Percentiles rank a stretch among this genome's conserved stretches.
Evolutionary conservation across 345 rosid genomes (phyloP).

Genomic region (Garcia nutans): DNA sequence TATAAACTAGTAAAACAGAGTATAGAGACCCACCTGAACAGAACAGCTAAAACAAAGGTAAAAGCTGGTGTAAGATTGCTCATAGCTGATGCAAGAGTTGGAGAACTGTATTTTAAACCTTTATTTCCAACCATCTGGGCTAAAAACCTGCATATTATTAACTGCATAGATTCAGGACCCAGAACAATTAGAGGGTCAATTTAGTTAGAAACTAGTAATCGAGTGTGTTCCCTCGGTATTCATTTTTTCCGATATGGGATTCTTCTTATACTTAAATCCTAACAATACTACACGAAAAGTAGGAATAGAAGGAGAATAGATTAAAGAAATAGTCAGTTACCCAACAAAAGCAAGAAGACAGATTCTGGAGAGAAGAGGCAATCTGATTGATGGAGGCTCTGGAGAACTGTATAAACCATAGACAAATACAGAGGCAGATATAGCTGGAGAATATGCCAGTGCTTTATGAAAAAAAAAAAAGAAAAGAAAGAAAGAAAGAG

Average conservation of each 20-base stretch:
- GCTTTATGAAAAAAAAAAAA: background rate
- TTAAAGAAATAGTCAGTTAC: background rate
- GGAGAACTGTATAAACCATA: too few species aligned
- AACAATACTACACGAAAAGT: too few species aligned
- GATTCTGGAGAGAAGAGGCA: background rate
- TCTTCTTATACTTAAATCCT: too few species aligned
- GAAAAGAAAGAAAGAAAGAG: background rate
- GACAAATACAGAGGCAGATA: too few species aligned
- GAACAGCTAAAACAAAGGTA: constrained; percentile 26
- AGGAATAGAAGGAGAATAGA: too few species aligned
- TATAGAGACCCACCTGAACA: constrained; percentile 12
- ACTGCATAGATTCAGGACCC: background rate
- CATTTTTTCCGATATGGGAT: too few species aligned
- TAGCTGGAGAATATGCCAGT: too few species aligned
- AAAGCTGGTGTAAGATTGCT: constrained; percentile 44
- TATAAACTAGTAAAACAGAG: too few species aligned
- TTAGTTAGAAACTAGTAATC: too few species aligned
- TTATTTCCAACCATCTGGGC: constrained; percentile 22
- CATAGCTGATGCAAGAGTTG: constrained; percentile 48
- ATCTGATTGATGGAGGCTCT: background rate
- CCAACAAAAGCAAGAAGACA: background rate
- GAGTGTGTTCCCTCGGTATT: too few species aligned
- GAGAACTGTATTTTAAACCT: constrained; percentile 38
- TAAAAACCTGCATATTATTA: constrained; percentile 9
- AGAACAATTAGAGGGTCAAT: background rate